Percentiles rank a stretch among this genome's conserved stretches.
phyloP scores from a whole-genome alignment of 169 alveolate genomes.

The Cryptosporidium sp. region DNA sequence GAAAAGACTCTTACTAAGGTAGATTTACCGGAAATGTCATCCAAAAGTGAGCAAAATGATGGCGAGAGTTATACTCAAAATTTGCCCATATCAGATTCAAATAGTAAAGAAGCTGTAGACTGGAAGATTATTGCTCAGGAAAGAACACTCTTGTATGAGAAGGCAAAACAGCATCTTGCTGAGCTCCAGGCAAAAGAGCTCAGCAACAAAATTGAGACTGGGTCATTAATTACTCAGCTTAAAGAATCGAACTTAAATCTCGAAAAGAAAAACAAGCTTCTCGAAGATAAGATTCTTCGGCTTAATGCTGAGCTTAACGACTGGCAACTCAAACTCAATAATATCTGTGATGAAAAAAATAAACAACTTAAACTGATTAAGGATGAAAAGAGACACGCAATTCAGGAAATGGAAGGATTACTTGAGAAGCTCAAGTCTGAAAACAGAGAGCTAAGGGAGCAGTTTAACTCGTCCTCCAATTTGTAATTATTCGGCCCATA shows the following conservation, averaged over 20 bases:
- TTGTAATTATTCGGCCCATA: neutral
- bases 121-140: constrained; percentile 64
- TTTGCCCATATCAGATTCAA: neutral
- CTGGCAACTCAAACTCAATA: constrained; percentile 58
- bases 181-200: constrained; percentile 52
- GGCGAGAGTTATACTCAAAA: neutral
- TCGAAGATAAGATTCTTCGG: constrained; percentile 29
- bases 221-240: constrained; percentile 50
- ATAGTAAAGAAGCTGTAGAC: neutral
- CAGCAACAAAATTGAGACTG: constrained; percentile 56
- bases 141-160: constrained; percentile 26
- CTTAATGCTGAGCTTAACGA: constrained; percentile 64
- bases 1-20: constrained; percentile 51
- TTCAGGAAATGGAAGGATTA: constrained; percentile 65
- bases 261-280: constrained; percentile 23
- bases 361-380: constrained; percentile 39
- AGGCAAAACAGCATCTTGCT: constrained; percentile 60
- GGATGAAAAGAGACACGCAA: constrained; percentile 38
- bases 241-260: constrained; percentile 25
- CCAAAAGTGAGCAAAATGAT: neutral
- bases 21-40: neutral
- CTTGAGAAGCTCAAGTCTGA: constrained; percentile 27
- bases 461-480: neutral
- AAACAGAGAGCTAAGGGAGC: constrained; percentile 20
- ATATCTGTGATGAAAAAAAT: constrained; percentile 57